Base-by-base conservation (phyloP, 805 yeast species). In the Ogataea trehalophila region DNA sequence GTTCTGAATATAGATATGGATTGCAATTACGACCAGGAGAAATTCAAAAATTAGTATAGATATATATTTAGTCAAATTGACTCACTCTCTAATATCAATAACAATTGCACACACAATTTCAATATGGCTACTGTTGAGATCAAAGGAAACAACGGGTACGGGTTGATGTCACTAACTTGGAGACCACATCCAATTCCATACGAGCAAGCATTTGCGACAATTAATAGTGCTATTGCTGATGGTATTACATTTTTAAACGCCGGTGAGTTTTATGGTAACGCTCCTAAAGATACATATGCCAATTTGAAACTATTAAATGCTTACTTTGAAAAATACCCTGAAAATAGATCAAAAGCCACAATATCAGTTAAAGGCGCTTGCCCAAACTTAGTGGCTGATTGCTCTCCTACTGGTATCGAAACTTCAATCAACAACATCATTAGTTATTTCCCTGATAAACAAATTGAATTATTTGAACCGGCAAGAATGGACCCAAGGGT, bases 121-220 rank as follows among this genome's bases (percentile, higher is more conserved):
- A 41, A 34, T 16, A 43, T 44, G 46, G 33, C 45, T 31, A 41
- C 33, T 11, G 43, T 52, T 39, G 42, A 37, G 17, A 47, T 57
- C 26, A 43, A 48, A 6, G 61, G 61, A 18, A 56, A 56, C 33
- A 68, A 70, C 46, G 96, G 96, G 39, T 80, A 77, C 55, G 96
- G 97, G 40, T 74, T 88, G 52, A 87, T 90, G 96, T 78, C 85
- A 47, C 72, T 87, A 62, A 86, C 96, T 1, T 80, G 87, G 87
- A 73, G 75, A 37, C 77, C 83, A 0, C 62, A 57, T 0, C 88
- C 87, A 33, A 64, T 76, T 33, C 75, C 84, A 7, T 63, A 73
- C 44, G 80, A 75, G 17, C 69, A 72, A 45, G 81, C 86, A 2
- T 70, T 80, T 49, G 77, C 68, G 11, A 67, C 78, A 2, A 69